phyloP scores from a whole-genome alignment of 2,329 filamentous ascomycete species.

The Colletotrichum acutatum region DNA sequence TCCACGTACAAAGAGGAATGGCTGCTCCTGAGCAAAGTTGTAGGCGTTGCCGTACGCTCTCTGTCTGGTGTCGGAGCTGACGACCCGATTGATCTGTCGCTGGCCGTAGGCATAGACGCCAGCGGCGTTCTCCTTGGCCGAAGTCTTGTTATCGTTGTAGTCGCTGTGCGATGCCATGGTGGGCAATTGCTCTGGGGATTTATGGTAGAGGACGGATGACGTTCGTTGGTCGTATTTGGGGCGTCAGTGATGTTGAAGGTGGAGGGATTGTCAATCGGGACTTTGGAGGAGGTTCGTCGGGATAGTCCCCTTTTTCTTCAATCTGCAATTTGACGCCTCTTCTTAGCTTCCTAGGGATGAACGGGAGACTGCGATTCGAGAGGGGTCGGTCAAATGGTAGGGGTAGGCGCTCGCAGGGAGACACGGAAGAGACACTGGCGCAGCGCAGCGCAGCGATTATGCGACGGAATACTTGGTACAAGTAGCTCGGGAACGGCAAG shows the following conservation, averaged over 20 bases:
- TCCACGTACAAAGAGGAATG: constrained; percentile 78
- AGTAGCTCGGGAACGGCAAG: neutral
- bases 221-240: neutral
- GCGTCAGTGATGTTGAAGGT: neutral
- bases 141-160: constrained; percentile 39
- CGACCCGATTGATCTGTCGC: constrained; percentile 58
- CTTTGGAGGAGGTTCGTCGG: neutral
- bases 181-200: neutral
- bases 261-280: neutral
- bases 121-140: constrained; percentile 47
- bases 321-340: neutral
- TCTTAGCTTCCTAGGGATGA: neutral
- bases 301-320: neutral
- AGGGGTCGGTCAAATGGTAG: neutral
- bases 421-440: neutral
- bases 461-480: neutral
- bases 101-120: constrained; percentile 53
- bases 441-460: neutral
- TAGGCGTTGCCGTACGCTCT: constrained; percentile 63
- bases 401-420: neutral
- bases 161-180: constrained; percentile 23
- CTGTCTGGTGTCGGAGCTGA: constrained; percentile 71
- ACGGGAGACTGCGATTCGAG: neutral
- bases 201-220: neutral
- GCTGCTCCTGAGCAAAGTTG: constrained; percentile 70